Conservation (phyloP, 1,284 basidiomycete species). For the Apiotrichum veenhuisii region DNA sequence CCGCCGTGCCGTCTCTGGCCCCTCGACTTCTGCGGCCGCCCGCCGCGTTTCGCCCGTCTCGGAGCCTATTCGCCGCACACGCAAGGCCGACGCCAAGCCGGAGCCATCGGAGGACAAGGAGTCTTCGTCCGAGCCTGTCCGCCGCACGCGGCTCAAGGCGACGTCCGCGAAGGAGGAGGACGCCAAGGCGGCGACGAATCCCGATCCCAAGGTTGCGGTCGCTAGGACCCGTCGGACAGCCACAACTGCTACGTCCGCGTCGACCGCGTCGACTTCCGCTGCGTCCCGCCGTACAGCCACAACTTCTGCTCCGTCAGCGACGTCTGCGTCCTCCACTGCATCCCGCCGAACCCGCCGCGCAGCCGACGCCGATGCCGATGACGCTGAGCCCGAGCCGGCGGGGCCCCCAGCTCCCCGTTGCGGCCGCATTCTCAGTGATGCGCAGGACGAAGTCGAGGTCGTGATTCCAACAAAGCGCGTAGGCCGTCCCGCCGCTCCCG, state of each 20-base stretch:
- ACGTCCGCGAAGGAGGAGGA: not conserved
- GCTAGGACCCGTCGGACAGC: not conserved
- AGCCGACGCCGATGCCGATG: not conserved
- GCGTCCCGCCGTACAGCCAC: not conserved
- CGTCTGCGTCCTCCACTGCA: not conserved
- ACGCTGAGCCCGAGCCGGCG: too few relatives aligned
- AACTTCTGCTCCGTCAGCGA: not conserved
- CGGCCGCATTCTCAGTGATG: not conserved
- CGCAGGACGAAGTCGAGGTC: not conserved
- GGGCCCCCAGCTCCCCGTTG: not conserved
- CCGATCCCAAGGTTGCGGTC: not conserved
- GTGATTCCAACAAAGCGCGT: not conserved
- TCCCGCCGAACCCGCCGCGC: not conserved
- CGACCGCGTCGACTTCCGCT: not conserved
- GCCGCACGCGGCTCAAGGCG: not conserved
- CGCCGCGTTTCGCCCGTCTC: not conserved
- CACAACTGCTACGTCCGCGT: not conserved
- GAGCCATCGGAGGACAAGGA: not conserved
- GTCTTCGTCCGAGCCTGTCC: not conserved
- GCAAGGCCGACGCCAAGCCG: not conserved
- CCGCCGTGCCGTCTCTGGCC: not conserved
- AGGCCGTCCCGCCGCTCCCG: not conserved
- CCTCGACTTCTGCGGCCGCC: not conserved
- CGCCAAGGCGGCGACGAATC: not conserved
- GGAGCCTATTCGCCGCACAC: not conserved